Evolutionary conservation across 1,284 basidiomycete genomes (phyloP).

Genomic region (Ustilago bromivora): DNA sequence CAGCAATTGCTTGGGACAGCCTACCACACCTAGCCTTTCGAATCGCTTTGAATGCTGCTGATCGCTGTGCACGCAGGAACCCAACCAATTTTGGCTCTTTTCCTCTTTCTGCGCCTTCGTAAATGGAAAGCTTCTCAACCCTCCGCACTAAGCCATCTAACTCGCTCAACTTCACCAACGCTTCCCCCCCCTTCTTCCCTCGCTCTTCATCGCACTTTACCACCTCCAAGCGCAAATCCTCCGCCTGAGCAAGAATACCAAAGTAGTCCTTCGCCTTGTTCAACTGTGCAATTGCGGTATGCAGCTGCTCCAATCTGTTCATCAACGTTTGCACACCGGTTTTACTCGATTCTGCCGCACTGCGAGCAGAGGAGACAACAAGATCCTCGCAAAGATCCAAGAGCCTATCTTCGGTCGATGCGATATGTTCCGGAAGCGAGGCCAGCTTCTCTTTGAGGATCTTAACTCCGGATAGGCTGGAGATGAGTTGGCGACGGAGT

Average conservation of each 20-base stretch:
- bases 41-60: slow-evolving; percentile 40
- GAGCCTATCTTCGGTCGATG: slow-evolving; percentile 44
- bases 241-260: slow-evolving; percentile 49
- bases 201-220: slow-evolving; percentile 17
- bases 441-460: slow-evolving; percentile 31
- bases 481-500: slow-evolving; percentile 38
- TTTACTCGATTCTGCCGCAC: slow-evolving; percentile 21
- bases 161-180: slow-evolving; percentile 23
- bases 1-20: slow-evolving; percentile 37
- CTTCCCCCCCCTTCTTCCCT: slow-evolving; percentile 4
- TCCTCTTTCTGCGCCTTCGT: neutral
- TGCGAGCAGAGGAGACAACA: slow-evolving; percentile 17
- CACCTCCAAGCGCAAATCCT: slow-evolving; percentile 39
- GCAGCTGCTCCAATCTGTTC: slow-evolving; percentile 33
- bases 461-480: slow-evolving; percentile 31
- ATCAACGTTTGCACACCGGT: slow-evolving; percentile 26
- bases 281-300: slow-evolving; percentile 41
- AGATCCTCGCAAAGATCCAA: slow-evolving; percentile 49
- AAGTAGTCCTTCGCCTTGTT: slow-evolving; percentile 52
- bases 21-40: slow-evolving; percentile 19
- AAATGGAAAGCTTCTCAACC: slow-evolving; percentile 25
- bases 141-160: slow-evolving; percentile 34
- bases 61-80: slow-evolving; percentile 51
- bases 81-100: slow-evolving; percentile 31
- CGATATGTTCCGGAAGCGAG: slow-evolving; percentile 42